These are phyloP conservation scores for Corylus heterophylla DNA, from an alignment of 306 rosid genomes.

Conservation along the genomic window DNA sequence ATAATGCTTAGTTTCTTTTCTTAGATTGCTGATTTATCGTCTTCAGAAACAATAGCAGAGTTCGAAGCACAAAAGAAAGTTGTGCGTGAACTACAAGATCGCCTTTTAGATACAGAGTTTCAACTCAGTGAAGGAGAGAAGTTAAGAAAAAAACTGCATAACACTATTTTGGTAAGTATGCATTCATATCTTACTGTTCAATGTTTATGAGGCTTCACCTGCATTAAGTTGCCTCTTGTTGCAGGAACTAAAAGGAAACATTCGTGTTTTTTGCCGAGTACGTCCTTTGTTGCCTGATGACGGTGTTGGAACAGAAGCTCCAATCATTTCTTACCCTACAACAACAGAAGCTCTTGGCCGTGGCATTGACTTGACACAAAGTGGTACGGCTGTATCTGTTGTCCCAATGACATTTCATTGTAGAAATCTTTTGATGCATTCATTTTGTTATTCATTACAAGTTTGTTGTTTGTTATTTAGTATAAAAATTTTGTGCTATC, in stretches of 20 bases:
- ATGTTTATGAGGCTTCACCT: neutral
- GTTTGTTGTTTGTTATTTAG: neutral
- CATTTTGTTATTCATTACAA: constrained; percentile 12
- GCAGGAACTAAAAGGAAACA: constrained; percentile 94
- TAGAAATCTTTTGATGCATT: constrained; percentile 2
- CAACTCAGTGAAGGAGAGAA: constrained; percentile 79
- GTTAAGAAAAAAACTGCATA: constrained; percentile 77
- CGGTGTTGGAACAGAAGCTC: constrained; percentile 49
- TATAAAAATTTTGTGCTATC: neutral
- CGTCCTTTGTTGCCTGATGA: constrained; percentile 91
- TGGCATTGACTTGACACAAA: constrained; percentile 79
- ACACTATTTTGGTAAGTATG: constrained; percentile 72
- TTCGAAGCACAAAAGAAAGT: constrained; percentile 64
- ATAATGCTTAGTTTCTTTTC: neutral
- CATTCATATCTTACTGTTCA: neutral
- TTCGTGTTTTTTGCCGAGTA: constrained; percentile 92
- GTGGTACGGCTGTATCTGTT: constrained; percentile 44
- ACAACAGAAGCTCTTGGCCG: constrained; percentile 81
- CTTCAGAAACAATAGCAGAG: constrained; percentile 51
- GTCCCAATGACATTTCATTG: neutral
- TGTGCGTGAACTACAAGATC: constrained; percentile 55
- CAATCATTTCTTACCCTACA: constrained; percentile 71
- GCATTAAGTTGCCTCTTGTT: constrained; percentile 18
- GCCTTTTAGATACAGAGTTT: constrained; percentile 62
- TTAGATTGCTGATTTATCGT: constrained; percentile 68